Percentiles rank a stretch among this genome's conserved stretches.
phyloP scores from a whole-genome alignment of 2,329 filamentous ascomycete genomes.

The Beauveria sp. region DNA sequence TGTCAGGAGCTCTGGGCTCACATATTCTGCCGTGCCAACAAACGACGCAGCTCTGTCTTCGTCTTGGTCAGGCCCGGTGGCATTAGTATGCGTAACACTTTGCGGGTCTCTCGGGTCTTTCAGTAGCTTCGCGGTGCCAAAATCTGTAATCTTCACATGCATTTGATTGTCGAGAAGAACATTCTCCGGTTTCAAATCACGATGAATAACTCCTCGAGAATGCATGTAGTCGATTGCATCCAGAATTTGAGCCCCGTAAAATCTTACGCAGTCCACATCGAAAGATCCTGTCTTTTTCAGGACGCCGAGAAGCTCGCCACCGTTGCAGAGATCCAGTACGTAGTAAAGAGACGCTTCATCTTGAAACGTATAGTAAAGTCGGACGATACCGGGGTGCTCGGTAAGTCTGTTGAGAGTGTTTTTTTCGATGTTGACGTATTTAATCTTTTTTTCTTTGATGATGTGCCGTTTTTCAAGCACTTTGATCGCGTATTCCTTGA shows the following conservation, averaged over 20 bases:
- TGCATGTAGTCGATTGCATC: conserved; percentile 99
- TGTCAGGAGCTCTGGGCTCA: conserved; percentile 92
- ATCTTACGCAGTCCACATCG: conserved; percentile 86
- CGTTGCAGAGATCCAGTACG: conserved; percentile 86
- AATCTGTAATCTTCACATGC: conserved; percentile 98
- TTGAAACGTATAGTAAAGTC: conserved; percentile 97
- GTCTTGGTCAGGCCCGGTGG: conserved; percentile 39
- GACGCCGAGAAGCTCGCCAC: conserved; percentile 85
- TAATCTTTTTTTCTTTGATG: conserved; percentile 99
- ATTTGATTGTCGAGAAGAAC: conserved; percentile 91
- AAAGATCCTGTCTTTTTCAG: conserved; percentile 93
- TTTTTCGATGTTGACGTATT: conserved; percentile 99
- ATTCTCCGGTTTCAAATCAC: conserved; percentile 95
- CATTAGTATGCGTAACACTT: conserved; percentile 24
- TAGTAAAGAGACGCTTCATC: conserved; percentile 96
- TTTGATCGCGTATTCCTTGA: conserved; percentile 97
- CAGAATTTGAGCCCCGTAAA: conserved; percentile 92
- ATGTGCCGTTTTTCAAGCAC: conserved; percentile 98
- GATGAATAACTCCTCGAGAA: conserved; percentile 87
- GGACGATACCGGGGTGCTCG: conserved; percentile 92
- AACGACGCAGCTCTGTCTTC: conserved; percentile 83
- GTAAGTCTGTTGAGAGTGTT: conserved; percentile 94
- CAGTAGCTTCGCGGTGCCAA: conserved; percentile 93
- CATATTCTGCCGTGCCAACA: conserved; percentile 95
- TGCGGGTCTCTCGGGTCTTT: conserved; percentile 32